Base-by-base conservation (phyloP, 495 filamentous ascomycete genomes). In the Hypoxylon fragiforme region DNA sequence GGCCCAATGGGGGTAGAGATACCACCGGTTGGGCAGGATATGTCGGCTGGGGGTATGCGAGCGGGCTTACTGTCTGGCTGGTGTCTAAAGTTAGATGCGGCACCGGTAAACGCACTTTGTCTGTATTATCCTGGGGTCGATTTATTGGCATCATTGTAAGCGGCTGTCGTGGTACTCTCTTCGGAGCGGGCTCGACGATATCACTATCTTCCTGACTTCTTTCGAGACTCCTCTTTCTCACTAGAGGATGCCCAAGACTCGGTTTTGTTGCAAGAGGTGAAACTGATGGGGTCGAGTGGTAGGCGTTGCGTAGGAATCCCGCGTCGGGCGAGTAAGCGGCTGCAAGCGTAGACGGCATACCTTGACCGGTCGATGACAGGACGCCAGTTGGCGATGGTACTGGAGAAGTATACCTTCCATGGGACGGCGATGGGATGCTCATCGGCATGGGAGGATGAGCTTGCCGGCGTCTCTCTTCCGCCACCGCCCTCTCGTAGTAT, bases 151-250 rank as follows among this genome's bases (percentile, higher is more conserved):
- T 65, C 62, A 40, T 75, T 44, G 15, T 60, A 57, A n/a, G 68
- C 66, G 40, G 45, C 7, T 54, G 52, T n/a, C 52, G 65, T 22
- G 43, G 32, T 13, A 42, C 13, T 51, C 87, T 77, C 74, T 95
- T 95, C 7, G 84, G 70, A 7, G 87, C 81, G 14, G 84, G 86
- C 47, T 92, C 85, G 7, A 76, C 69, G 20, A 68, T 70, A 8
- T 80, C 75, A 6, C 42, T 35, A 9, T 84, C 81, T 26, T 95
- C 91, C 30, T 80, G 78, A 50, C 81, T 87, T 48, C 91, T 78
- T 28, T 95, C 91, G 28, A 81, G 78, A 50, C 81, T 87, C 47
- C 91, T 78, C 72, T 97, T 97, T 50, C 85, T 77, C 28, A 73
- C 54, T 44, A 66, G 54, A 38, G 64, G 37, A 15, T 75, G 70